Percentiles rank a stretch among this genome's conserved stretches.
Conservation (phyloP, 345 rosid genomes). For the Eucalyptus leucophloia region DNA sequence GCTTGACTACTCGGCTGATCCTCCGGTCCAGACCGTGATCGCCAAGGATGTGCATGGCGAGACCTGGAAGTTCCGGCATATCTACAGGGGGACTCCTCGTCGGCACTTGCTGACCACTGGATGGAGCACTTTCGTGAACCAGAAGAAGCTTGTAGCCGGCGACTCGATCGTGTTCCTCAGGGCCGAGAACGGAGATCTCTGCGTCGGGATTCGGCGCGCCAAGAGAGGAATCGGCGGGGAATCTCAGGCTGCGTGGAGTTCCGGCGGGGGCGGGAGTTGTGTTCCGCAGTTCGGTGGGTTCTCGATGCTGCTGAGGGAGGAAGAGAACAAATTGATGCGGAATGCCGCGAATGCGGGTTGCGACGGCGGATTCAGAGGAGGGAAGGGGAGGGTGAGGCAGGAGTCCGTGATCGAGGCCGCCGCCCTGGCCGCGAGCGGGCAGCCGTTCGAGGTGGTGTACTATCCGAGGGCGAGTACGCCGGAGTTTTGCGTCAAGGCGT, state of each 20-base stretch:
- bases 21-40: constrained; percentile 84
- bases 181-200: constrained; percentile 71
- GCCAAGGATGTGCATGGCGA: constrained; percentile 89
- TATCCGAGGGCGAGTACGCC: constrained; percentile 80
- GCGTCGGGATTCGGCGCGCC: constrained; percentile 77
- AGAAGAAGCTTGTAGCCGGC: constrained; percentile 88
- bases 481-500: constrained; percentile 69
- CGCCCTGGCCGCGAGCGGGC: constrained; percentile 49
- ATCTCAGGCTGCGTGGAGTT: constrained; percentile 25
- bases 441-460: constrained; percentile 66
- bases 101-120: constrained; percentile 92
- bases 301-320: constrained; percentile 54
- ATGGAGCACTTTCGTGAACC: constrained; percentile 93
- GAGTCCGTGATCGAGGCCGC: constrained; percentile 75
- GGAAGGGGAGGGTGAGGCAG: constrained; percentile 33
- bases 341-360: background rate
- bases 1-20: constrained; percentile 72
- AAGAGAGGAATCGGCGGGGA: constrained; percentile 48
- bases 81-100: constrained; percentile 91
- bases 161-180: constrained; percentile 87
- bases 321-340: constrained; percentile 26
- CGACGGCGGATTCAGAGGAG: background rate
- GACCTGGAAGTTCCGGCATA: constrained; percentile 91
- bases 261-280: constrained; percentile 7
- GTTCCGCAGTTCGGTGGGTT: constrained; percentile 27